These are phyloP conservation scores for Crucihimalaya himalaica DNA, from an alignment of 345 rosid genomes.

Conservation along the genomic window DNA sequence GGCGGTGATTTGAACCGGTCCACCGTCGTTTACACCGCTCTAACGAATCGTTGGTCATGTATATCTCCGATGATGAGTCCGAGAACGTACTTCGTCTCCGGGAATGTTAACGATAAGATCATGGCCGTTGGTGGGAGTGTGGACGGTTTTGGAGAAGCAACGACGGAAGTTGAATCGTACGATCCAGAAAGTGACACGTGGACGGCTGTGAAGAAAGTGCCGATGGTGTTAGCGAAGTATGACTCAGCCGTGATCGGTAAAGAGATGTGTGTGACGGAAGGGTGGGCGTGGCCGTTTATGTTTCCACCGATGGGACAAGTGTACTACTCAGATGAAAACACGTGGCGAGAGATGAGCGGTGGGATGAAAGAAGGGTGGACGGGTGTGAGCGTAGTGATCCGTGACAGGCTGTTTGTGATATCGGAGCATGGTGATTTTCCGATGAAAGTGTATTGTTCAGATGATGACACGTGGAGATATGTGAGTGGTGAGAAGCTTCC, in stretches of 20 bases:
- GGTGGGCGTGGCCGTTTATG: slow-evolving; percentile 85
- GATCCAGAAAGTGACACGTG: slow-evolving; percentile 54
- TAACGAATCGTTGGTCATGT: slow-evolving; percentile 63
- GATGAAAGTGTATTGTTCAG: slow-evolving; percentile 58
- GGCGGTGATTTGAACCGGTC: slow-evolving; percentile 51
- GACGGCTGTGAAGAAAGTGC: slow-evolving; percentile 36
- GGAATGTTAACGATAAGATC: slow-evolving; percentile 49
- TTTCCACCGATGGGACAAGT: slow-evolving; percentile 61
- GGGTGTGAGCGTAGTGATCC: slow-evolving; percentile 53
- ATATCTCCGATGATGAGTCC: slow-evolving; percentile 55
- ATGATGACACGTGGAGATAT: slow-evolving; percentile 54
- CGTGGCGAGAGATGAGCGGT: slow-evolving; percentile 62
- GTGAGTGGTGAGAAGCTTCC: slow-evolving; percentile 62
- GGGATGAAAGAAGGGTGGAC: slow-evolving; percentile 86
- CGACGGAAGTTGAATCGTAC: slow-evolving; percentile 56
- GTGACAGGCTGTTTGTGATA: slow-evolving; percentile 52
- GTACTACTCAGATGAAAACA: slow-evolving; percentile 49
- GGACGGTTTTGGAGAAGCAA: slow-evolving; percentile 34
- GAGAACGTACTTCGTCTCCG: slow-evolving; percentile 56
- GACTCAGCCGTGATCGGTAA: slow-evolving; percentile 64
- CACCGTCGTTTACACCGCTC: slow-evolving; percentile 47
- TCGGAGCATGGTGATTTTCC: slow-evolving; percentile 69
- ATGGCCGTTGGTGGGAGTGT: slow-evolving; percentile 67
- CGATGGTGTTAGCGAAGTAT: slow-evolving; percentile 52
- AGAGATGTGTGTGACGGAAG: slow-evolving; percentile 64